Evolutionary conservation across 176 grass and related monocot genomes (phyloP), one percentile per base, ranked within the genome.

Genomic region (Zea luxurians): DNA sequence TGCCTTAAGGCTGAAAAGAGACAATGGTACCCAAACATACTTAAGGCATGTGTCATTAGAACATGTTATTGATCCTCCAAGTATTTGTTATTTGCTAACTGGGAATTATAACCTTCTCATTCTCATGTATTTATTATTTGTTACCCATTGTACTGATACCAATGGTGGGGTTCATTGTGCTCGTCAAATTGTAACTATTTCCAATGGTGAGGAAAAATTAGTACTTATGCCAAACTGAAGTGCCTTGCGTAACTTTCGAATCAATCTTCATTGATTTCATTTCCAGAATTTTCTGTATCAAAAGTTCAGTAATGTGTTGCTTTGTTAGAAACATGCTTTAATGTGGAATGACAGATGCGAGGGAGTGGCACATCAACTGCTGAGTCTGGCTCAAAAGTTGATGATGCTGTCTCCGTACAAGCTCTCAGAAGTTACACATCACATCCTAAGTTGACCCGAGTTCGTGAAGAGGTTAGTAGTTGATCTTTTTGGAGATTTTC

Each of bases 381-480:
- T 0, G 94, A 97, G 69, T 97, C 94, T 85, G 91, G 91, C 46
- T 97, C 94, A 66, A 91, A 97, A 84, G 91, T 84, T 86, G 94
- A 97, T 2, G 94, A 97, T 63, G 71, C 84, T 75, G 76, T 78
- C 73, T 93, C 94, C 11, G 86, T 91, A 0, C 93, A 87, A 88
- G 79, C 75, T 68, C 37, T 85, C 40, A 91, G 79, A 81, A 88
- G 37, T 70, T 89, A 90, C 46, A 82, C 93, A 70, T 77, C 84
- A 64, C 67, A 97, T 81, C 84, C 89, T 69, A 92, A 79, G 64
- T 89, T 93, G 84, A 93, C 94, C 57, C 94, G 91, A 35, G 90
- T 97, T 58, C 91, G 91, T 50, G 94, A 97, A 88, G 94, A 97
- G 89, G 94, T 93, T 69, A 82, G 78, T 57, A 76, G n/a, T n/a